Evolutionary conservation across 441 rosid genomes (phyloP).

Genomic region (Flueggea neowawraea): DNA sequence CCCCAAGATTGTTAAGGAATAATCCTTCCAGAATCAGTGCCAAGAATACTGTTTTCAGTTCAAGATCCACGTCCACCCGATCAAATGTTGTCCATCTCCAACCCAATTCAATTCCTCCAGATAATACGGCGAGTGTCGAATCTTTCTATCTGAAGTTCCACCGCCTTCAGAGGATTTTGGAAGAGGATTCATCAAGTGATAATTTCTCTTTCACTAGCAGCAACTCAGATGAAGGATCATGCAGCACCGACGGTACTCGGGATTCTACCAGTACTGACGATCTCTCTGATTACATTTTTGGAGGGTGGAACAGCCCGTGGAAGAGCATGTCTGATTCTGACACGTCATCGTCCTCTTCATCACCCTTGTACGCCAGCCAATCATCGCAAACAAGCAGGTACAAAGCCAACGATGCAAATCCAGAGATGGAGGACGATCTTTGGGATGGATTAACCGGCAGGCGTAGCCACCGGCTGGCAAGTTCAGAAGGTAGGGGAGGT

Average conservation of each 20-base stretch:
- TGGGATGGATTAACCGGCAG: conserved; percentile 11
- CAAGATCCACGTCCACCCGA: conserved; percentile 27
- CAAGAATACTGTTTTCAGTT: conserved; percentile 21
- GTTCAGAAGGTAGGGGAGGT: conserved; percentile 26
- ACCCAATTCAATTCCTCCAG: conserved; percentile 24
- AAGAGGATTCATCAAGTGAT: conserved; percentile 88
- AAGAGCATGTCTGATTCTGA: conserved; percentile 53
- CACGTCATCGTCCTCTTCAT: conserved; percentile 54
- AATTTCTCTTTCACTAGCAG: conserved; percentile 78
- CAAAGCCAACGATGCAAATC: conserved; percentile 16
- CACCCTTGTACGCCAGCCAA: conserved; percentile 48
- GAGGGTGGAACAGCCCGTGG: conserved; percentile 55
- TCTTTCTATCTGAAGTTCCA: conserved; percentile 66
- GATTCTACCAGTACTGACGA: conserved; percentile 72
- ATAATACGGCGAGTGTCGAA: conserved; percentile 39
- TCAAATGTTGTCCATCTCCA: conserved; percentile 20
- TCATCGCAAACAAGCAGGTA: conserved; percentile 24
- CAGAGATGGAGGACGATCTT: neutral
- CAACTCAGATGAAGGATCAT: conserved; percentile 86
- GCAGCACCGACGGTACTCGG: conserved; percentile 83
- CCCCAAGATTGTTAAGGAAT: conserved; percentile 69
- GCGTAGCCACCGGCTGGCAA: conserved; percentile 20
- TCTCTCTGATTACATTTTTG: conserved; percentile 63
- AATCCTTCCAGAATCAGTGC: conserved; percentile 22
- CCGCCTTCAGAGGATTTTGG: conserved; percentile 56